These are phyloP conservation scores for Quercus engelmannii DNA, from an alignment of 306 rosid genomes.

Conservation along the genomic window DNA sequence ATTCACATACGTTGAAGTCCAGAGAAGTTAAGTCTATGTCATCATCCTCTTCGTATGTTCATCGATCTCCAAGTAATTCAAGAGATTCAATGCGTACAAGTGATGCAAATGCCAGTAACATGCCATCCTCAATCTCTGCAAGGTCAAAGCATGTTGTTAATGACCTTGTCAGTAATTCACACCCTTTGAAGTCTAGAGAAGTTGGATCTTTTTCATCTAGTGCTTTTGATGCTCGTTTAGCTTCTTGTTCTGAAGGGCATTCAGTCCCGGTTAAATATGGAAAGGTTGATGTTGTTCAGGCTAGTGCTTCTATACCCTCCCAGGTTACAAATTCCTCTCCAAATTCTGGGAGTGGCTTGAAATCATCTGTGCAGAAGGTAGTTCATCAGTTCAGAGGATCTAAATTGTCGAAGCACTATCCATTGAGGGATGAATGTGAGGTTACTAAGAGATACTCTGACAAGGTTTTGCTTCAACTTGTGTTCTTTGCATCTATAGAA, in stretches of 20 bases:
- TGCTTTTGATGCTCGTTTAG: slow-evolving; percentile 30
- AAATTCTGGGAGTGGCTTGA: slow-evolving; percentile 63
- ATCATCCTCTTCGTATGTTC: slow-evolving; percentile 24
- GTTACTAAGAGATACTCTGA: slow-evolving; percentile 51
- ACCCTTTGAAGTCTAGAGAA: slow-evolving; percentile 30
- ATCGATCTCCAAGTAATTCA: slow-evolving; percentile 19
- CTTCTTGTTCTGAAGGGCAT: slow-evolving; percentile 34
- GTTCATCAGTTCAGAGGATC: slow-evolving; percentile 85
- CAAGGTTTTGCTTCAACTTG: slow-evolving; percentile 50
- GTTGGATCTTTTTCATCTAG: slow-evolving; percentile 16
- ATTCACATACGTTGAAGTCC: slow-evolving; percentile 26
- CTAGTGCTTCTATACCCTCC: slow-evolving; percentile 38
- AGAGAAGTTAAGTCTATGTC: slow-evolving; percentile 39
- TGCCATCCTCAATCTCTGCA: slow-evolving; percentile 31
- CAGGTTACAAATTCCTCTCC: slow-evolving; percentile 40
- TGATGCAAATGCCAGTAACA: slow-evolving; percentile 35
- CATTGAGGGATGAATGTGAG: slow-evolving; percentile 41
- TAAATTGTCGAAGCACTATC: slow-evolving; percentile 46
- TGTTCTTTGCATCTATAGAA: neutral
- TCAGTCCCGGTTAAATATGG: slow-evolving; percentile 30
- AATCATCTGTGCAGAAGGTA: slow-evolving; percentile 69
- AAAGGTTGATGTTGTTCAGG: slow-evolving; percentile 36
- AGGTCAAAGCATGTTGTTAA: slow-evolving; percentile 37
- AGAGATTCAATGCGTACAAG: slow-evolving; percentile 27
- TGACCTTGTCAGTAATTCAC: slow-evolving; percentile 19